Evolutionary conservation across 179 eudicot species (phyloP).

Genomic region (Nepenthes alata): DNA sequence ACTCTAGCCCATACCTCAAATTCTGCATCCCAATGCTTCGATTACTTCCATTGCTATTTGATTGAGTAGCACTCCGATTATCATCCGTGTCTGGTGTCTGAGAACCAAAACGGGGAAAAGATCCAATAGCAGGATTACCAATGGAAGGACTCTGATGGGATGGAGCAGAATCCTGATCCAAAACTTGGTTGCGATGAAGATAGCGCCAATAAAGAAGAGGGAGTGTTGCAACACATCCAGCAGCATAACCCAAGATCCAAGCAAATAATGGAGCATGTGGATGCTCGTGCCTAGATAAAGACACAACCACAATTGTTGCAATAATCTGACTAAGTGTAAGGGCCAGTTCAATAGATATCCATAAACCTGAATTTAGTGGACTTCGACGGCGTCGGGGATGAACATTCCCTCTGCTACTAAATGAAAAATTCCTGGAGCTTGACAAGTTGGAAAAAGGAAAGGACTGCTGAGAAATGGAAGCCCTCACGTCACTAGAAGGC

Average conservation of each 20-base stretch:
- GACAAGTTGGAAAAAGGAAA: constrained; percentile 25
- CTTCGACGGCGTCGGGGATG: constrained; percentile 30
- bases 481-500: constrained; percentile 26
- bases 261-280: constrained; percentile 31
- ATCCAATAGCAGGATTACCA: constrained; percentile 13
- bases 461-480: constrained; percentile 16
- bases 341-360: constrained; percentile 33
- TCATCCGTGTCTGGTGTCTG: constrained; percentile 24
- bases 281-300: constrained; percentile 32
- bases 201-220: constrained; percentile 42
- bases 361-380: constrained; percentile 31
- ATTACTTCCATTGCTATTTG: constrained; percentile 23
- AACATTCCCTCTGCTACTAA: constrained; percentile 24
- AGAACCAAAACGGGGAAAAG: constrained; percentile 19
- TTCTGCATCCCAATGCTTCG: constrained; percentile 23
- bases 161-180: constrained; percentile 27
- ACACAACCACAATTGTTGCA: constrained; percentile 26
- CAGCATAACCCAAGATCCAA: constrained; percentile 38
- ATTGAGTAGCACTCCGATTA: constrained; percentile 13
- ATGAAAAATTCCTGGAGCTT: constrained; percentile 22
- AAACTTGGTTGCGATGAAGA: constrained; percentile 29
- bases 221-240: constrained; percentile 35
- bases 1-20: constrained; percentile 39
- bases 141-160: constrained; percentile 24
- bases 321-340: constrained; percentile 33